Evolutionary conservation across 768 basidiomycete genomes (phyloP).

Genomic region (Melanogaster broomeanus): DNA sequence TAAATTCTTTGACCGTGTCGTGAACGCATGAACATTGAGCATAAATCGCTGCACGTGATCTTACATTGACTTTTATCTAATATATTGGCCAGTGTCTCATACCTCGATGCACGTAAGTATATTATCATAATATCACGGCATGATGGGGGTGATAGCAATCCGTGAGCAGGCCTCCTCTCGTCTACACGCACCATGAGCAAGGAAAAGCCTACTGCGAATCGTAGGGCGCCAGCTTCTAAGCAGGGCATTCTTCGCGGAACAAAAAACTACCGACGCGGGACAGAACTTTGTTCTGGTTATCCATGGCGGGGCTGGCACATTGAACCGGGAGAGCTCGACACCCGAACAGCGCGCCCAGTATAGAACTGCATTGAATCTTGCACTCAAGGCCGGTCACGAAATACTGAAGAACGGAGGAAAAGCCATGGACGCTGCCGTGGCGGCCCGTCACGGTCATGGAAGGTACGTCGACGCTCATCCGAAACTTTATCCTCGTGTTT

Average conservation of each 20-base stretch:
- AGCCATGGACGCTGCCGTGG: slow-evolving; percentile 80
- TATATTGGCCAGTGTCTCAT: no score
- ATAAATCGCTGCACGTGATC: no score
- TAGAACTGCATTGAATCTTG: slow-evolving; percentile 51
- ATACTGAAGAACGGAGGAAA: slow-evolving; percentile 70
- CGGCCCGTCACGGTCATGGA: slow-evolving; percentile 75
- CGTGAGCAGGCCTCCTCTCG: not conserved
- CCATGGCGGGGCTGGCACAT: slow-evolving; percentile 80
- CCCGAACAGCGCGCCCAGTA: slow-evolving; percentile 62
- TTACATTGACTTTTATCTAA: no score
- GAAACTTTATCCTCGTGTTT: not conserved
- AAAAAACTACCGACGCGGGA: slow-evolving; percentile 3
- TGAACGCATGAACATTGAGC: no score
- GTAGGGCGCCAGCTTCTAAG: not conserved
- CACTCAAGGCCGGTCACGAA: slow-evolving; percentile 62
- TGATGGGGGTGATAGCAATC: no score
- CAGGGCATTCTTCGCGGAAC: slow-evolving; percentile 2
- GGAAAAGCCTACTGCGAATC: not conserved
- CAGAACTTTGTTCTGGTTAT: slow-evolving; percentile 55
- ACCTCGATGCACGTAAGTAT: no score
- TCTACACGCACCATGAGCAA: slow-evolving; percentile 8
- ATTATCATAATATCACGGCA: no score
- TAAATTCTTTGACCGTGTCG: no score
- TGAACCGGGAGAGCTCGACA: slow-evolving; percentile 56
- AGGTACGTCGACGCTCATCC: slow-evolving; percentile 41